These are phyloP conservation scores for Verticillium albo-atrum DNA, from an alignment of 2,329 filamentous ascomycete genomes.

Conservation along the genomic window DNA sequence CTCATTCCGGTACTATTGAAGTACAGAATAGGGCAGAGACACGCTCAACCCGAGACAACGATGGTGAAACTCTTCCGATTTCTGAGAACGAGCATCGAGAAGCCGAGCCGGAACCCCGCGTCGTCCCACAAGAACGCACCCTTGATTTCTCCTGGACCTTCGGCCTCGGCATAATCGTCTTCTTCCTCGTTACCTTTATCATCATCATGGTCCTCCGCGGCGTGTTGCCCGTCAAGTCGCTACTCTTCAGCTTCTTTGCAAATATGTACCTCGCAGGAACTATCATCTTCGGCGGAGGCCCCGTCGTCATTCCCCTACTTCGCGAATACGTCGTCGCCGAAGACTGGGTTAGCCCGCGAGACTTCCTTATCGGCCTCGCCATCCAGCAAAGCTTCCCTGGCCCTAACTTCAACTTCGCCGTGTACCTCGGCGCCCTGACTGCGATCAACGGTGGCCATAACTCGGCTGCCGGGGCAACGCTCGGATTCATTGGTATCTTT, in stretches of 20 bases:
- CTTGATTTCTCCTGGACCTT: constrained; percentile 40
- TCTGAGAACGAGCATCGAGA: too few relatives aligned
- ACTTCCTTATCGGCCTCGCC: constrained; percentile 70
- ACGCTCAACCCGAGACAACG: background rate
- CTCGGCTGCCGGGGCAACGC: constrained; percentile 40
- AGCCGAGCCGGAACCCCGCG: constrained; percentile 14
- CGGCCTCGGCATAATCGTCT: constrained; percentile 34
- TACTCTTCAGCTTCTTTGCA: constrained; percentile 58
- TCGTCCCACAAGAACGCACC: constrained; percentile 25
- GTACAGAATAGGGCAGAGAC: background rate
- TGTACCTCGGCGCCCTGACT: constrained; percentile 50
- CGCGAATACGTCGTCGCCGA: constrained; percentile 60
- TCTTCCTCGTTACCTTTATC: constrained; percentile 54
- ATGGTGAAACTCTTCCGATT: too few relatives aligned
- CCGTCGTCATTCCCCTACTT: constrained; percentile 60
- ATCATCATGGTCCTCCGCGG: constrained; percentile 47
- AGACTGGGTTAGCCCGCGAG: constrained; percentile 65
- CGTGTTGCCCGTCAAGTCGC: constrained; percentile 26
- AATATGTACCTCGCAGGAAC: constrained; percentile 73
- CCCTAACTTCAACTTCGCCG: constrained; percentile 41
- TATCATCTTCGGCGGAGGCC: constrained; percentile 60
- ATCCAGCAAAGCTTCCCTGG: constrained; percentile 65
- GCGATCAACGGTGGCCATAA: constrained; percentile 30
- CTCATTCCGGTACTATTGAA: background rate
- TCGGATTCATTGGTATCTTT: constrained; percentile 51